These are phyloP conservation scores for Cystobasidium onofrii DNA, from an alignment of 768 basidiomycete genomes.

Conservation along the genomic window DNA sequence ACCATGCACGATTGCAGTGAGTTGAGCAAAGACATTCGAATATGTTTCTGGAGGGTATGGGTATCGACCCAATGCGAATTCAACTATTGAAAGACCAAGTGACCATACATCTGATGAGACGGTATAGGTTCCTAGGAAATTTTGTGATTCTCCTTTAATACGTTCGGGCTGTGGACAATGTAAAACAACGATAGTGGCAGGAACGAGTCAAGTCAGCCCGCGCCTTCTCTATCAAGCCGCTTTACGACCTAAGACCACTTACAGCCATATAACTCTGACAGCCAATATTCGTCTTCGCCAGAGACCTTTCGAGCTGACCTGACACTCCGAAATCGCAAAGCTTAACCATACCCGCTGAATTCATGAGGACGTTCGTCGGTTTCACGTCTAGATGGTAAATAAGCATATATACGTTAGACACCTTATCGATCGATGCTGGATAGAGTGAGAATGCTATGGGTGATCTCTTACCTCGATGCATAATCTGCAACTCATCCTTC, in stretches of 20 bases:
- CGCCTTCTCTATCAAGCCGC: no score
- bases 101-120: constrained; percentile 98
- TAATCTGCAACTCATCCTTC: constrained; percentile 86
- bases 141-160: constrained; percentile 86
- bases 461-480: constrained; percentile 43
- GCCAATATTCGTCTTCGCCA: constrained; percentile 97
- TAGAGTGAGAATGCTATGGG: neutral
- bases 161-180: constrained; percentile 65
- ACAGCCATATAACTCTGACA: constrained; percentile 99
- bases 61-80: constrained; percentile 77
- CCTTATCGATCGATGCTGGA: neutral
- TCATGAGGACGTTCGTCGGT: constrained; percentile 86
- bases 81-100: constrained; percentile 84
- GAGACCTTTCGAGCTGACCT: constrained; percentile 87
- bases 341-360: constrained; percentile 78
- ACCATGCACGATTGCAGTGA: constrained; percentile 92
- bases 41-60: constrained; percentile 98
- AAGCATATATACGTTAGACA: neutral
- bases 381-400: constrained; percentile 68
- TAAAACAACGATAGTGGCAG: constrained; percentile 18
- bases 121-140: constrained; percentile 78
- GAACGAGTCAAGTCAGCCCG: neutral
- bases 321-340: constrained; percentile 99
- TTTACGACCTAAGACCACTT: no score
- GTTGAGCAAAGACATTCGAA: constrained; percentile 89